Base-by-base conservation (phyloP, 2,329 filamentous ascomycete genomes). In the Pleoardoris graminearum region DNA sequence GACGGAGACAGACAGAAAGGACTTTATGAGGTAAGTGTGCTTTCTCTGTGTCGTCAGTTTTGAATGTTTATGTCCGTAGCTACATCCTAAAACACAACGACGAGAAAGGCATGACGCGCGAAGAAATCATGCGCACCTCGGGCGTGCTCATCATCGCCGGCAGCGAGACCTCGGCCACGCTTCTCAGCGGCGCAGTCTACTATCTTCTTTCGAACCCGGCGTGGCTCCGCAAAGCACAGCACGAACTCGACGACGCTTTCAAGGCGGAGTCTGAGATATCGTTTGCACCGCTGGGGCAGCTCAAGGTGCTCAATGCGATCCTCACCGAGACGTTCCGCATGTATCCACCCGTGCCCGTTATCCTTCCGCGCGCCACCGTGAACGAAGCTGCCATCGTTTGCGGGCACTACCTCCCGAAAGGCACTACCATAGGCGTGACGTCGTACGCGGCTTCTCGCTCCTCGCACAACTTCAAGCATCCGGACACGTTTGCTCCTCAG, bases 81-180 rank as follows among this genome's bases (percentile, higher is more conserved):
- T 57, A 63, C 30, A 56, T 63, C 16, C 32, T 58, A 3, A 55
- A 52, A 14, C 44, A 60, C 41, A 59, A 59, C 33, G 55, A 57
- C 36, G 51, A 54, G 10, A 37, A 49, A 21, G 67, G 62, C 16
- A 60, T 71, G 56, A 61, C 59, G 0, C 44, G 51, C 17, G 54
- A 51, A 5, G 74, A 76, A 50, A 67, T 75, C 44, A 62, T 72
- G 21, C 56, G 63, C 33, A 73, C 63, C 21, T 66, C 62, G 3
- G 53, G 59, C 0, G 50, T 71, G 3, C 63, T 77, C 36, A 73
- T 76, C 59, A 49, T 71, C 21, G 74, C 68, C 0, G 74, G 74
- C 4, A 73, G 68, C 10, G 74, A 76, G 53, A 75, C 73, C 0
- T 71, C 69, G 0, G 73, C 73, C 0, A 63, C 59, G 0, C 52